These are phyloP conservation scores for Sporothrix inflata DNA, from an alignment of 2,329 filamentous ascomycete genomes.

Conservation along the genomic window DNA sequence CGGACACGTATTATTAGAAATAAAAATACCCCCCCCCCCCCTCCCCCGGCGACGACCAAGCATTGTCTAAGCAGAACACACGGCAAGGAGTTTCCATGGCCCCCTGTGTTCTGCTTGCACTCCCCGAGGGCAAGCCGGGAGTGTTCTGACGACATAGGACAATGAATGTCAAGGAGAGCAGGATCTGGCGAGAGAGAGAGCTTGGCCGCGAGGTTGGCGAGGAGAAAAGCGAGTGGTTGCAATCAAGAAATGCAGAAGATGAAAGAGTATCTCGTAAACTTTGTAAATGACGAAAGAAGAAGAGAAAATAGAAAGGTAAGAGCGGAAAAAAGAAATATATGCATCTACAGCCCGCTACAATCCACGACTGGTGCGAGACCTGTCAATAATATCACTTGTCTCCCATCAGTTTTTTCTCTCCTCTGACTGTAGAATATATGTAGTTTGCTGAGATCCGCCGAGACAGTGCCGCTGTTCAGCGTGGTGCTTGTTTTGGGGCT, in stretches of 20 bases:
- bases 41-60: not conserved
- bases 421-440: not conserved
- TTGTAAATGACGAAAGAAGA: not conserved
- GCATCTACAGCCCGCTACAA: not conserved
- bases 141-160: not conserved
- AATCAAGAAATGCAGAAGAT: too few species aligned
- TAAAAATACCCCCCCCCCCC: not conserved
- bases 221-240: too few species aligned
- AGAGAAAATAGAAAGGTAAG: not conserved
- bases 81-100: not conserved
- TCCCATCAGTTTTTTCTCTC: not conserved
- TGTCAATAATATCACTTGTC: not conserved
- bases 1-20: slow-evolving; percentile 10
- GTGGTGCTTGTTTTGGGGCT: not conserved
- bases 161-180: not conserved
- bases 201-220: not conserved
- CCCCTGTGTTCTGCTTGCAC: slow-evolving; percentile 8
- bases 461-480: not conserved
- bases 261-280: not conserved
- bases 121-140: not conserved
- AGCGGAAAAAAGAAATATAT: not conserved
- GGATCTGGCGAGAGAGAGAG: not conserved
- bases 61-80: not conserved
- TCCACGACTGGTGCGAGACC: too few species aligned
- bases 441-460: slow-evolving; percentile 8